Percentiles rank a stretch among this genome's conserved stretches.
phyloP scores from a whole-genome alignment of 805 yeast genomes.

The Candida silvicultrix region DNA sequence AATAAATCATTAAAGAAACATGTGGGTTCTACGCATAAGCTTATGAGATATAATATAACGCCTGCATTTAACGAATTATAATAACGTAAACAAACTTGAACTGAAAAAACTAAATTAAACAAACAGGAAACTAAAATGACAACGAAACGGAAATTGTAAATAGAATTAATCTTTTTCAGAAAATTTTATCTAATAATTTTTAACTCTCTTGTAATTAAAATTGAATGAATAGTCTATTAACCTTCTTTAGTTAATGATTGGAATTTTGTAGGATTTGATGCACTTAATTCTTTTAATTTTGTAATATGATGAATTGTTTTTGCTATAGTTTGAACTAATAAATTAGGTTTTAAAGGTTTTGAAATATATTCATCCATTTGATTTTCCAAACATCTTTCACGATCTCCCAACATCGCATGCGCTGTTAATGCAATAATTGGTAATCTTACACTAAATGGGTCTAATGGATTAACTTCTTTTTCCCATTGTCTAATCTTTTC shows the following conservation, averaged over 20 bases:
- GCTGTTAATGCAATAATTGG: conserved; percentile 91
- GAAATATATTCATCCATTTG: conserved; percentile 92
- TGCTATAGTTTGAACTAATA: conserved; percentile 72
- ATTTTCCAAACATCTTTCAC: conserved; percentile 79
- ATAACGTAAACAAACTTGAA: too few species aligned
- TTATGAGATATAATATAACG: too few species aligned
- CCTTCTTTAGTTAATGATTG: background rate
- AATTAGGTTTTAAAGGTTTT: conserved; percentile 76
- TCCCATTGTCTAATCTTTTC: conserved; percentile 86
- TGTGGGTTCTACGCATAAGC: too few species aligned
- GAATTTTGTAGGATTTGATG: conserved; percentile 5
- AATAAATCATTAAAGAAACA: too few species aligned
- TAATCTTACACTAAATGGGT: conserved; percentile 63
- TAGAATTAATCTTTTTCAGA: too few species aligned
- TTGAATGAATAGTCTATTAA: background rate
- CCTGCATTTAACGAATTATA: too few species aligned
- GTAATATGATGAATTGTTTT: conserved; percentile 67
- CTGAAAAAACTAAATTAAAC: background rate
- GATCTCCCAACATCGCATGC: conserved; percentile 90
- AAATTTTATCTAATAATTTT: too few species aligned
- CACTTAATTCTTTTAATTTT: conserved; percentile 48
- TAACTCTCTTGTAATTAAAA: too few species aligned
- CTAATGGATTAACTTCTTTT: conserved; percentile 65
- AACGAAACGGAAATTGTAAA: background rate
- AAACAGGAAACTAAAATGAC: background rate